Evolutionary conservation across 306 rosid genomes (phyloP), one percentile per base, ranked within the genome.

Genomic region (Oemleria cerasiformis): DNA sequence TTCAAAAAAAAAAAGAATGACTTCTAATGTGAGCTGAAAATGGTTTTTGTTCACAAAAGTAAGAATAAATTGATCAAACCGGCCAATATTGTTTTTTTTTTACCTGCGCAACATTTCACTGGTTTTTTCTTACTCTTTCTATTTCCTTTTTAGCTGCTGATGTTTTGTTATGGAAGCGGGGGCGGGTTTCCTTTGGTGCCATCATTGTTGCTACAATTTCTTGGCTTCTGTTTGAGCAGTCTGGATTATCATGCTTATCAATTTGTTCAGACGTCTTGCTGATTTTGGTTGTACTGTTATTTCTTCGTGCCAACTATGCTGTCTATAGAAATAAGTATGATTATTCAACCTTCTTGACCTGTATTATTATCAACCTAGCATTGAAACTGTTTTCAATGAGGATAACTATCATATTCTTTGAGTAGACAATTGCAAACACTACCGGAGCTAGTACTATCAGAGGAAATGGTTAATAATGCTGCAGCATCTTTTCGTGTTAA

Each of bases 401-500:
- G 59, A 25, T 49, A 48, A 49, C 65, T 48, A 39, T 75, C 68
- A 68, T 63, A 65, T 65, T 82, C 48, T 54, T 67, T 77, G 71
- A 19, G 75, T 86, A 94, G 98, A 76, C 97, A 83, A 75, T 84
- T 83, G 59, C 84, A 82, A 51, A 21, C 85, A 16, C 79, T 91
- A 77, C 97, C 92, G 7, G 95, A 87, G 81, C 84, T 94, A 81
- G 96, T 83, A 65, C 78, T 94, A 71, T 86, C 98, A 36, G 98
- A 94, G 89, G 98, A 94, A 84, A 87, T 94, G 92, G 98, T 94
- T 54, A 85, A 84, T 68, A 84, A 79, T 34, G 98, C 83, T 17
- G 98, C 98, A 14, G 97, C 98, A 70, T 86, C 98, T 20, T 70
- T 91, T 80, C 98, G 98, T 38, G 98, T 84, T 40, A 94, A 89